Evolutionary conservation across 768 basidiomycete species (phyloP), one percentile per base, ranked within the genome.

Genomic region (Panellus pusillus): DNA sequence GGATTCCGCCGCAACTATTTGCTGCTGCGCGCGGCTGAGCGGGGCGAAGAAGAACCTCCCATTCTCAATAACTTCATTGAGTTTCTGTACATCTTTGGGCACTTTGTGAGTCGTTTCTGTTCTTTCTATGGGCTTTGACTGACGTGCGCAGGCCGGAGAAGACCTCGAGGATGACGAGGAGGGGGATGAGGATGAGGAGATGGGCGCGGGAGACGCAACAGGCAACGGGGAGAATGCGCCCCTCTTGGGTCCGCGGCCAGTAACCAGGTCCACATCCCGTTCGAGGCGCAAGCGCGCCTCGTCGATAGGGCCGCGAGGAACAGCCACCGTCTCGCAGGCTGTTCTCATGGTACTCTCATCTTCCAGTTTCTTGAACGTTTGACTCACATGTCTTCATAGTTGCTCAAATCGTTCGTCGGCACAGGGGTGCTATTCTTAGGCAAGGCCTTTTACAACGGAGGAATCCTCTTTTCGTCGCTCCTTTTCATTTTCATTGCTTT

Each of bases 391-490:
- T 28, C 15, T 37, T 55, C 36, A 11, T 61, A 95, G 92, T 72
- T 98, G 50, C 73, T 97, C 54, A 98, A 98, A 71, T 84, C 89
- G 1, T 98, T 98, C 63, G 85, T 98, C 43, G 96, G 96, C 18
- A 98, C 96, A 13, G 96, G 96, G 14, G 89, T 99, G 9, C 69
- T 99, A 32, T 98, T 99, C 74, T 80, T 99, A 24, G 97, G 93
- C 47, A 96, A 92, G 73, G 97, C 86, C 47, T 99, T 99, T 75
- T 86, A 84, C 74, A 99, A 98, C 57, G 97, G 97, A 49, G 95
- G 96, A 9, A 77, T 98, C 44, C 71, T 98, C 31, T 99, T 99
- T 72, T 98, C 95, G 6, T 59, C 80, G 29, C 50, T 93, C 51
- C 81, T 87, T 2, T 84, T 98, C 62, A 71, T 86, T 6, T 77